Base-by-base conservation (phyloP, 306 rosid species). In the Gillenia trifoliata region DNA sequence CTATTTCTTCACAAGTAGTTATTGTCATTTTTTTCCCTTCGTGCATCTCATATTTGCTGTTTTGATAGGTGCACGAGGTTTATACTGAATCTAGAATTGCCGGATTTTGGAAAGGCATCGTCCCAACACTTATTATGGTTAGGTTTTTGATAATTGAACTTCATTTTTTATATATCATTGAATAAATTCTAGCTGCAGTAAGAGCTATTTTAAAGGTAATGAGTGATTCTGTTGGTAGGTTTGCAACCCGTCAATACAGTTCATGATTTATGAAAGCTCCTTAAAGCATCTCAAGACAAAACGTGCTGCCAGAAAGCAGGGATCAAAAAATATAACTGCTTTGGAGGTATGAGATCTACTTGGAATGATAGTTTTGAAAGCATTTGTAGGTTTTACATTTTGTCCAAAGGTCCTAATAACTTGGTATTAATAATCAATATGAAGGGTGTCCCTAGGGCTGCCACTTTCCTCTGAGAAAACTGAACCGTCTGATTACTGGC, bases 51-150 rank as follows among this genome's bases (percentile, higher is more conserved):
- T 68, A 41, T 5, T 25, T 26, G 3, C 55, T 41, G 38, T 71
- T 74, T 50, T 72, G 63, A 75, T 54, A 89, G 97, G 94, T 82
- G 50, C 74, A 76, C 5, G 97, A 89, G 80, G 89, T 91, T 23
- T 86, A 78, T 76, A 49, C 73, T 20, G 97, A 91, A 80, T 92
- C 92, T 1, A 88, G 94, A 81, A 68, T 86, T 69, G 49, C 81
- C 72, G 97, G 92, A 79, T 91, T 89, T 79, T 91, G 97, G 97
- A 91, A 89, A 79, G 97, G 97, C 77, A 90, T 91, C 78, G 71
- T 91, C 69, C 97, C 94, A 76, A 84, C 97, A 19, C 88, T 91
- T 57, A 89, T 91, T 69, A 89, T 91, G 97, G 97, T 91, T 36
- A 80, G 94, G 52, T 72, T 67, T 72, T 64, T n/a, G 1, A 20